These are phyloP conservation scores for Leishmania amazonensis DNA, from an alignment of 208 protist genomes.

Conservation along the genomic window DNA sequence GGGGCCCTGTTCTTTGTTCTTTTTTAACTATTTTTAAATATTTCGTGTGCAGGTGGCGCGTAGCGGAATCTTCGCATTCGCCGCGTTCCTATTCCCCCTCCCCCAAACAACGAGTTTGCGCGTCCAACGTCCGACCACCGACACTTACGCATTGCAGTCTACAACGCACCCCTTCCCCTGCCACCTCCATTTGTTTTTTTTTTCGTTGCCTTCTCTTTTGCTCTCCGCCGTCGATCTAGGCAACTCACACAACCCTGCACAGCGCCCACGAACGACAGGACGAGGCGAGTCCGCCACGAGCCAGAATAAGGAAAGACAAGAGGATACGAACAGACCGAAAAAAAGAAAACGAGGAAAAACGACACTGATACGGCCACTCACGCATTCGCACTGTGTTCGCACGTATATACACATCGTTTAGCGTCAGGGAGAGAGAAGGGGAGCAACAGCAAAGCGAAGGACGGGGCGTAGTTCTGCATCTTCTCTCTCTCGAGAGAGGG, in stretches of 20 bases:
- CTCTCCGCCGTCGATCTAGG: neutral
- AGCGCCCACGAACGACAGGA: neutral
- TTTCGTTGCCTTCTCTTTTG: neutral
- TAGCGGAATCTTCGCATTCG: neutral
- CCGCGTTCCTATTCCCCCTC: neutral
- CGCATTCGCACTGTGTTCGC: too few species aligned
- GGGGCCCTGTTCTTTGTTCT: neutral
- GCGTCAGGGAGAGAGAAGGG: neutral
- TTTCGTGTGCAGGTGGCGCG: neutral
- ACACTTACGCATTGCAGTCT: neutral
- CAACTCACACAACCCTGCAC: neutral
- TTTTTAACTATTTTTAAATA: neutral
- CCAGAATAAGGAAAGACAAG: neutral
- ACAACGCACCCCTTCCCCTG: neutral
- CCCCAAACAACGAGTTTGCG: neutral
- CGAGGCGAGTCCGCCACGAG: neutral
- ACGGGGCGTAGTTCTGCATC: neutral
- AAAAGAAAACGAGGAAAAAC: neutral
- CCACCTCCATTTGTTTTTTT: neutral
- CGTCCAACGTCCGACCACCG: too few species aligned
- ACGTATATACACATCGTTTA: neutral
- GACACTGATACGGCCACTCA: neutral
- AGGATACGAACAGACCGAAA: neutral
- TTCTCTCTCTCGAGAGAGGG: neutral
- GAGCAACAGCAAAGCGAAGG: neutral